phyloP scores from a whole-genome alignment of 768 basidiomycete species.

The Boletus speciosus region DNA sequence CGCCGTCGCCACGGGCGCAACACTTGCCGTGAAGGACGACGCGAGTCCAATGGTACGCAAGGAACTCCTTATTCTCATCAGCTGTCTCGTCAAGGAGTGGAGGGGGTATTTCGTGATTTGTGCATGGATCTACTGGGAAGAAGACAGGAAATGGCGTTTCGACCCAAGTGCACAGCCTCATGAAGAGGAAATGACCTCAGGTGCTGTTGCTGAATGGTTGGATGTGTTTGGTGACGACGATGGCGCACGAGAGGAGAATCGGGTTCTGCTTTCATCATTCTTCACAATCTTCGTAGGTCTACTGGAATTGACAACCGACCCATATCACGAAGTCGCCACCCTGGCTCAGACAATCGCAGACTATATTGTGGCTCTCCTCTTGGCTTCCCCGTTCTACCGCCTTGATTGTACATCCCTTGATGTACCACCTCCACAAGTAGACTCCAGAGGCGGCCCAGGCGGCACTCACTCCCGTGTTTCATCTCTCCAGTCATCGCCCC shows the following conservation, averaged over 20 bases:
- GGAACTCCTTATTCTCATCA: constrained; percentile 87
- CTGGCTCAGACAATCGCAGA: constrained; percentile 90
- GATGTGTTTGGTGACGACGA: constrained; percentile 66
- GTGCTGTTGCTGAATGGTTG: constrained; percentile 77
- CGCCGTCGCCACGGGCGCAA: constrained; percentile 84
- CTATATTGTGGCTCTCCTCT: constrained; percentile 84
- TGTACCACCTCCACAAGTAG: constrained; percentile 40
- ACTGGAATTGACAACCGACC: constrained; percentile 88
- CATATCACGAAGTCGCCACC: constrained; percentile 88
- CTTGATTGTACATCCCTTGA: constrained; percentile 67
- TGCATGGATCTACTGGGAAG: constrained; percentile 96
- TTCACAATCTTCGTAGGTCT: constrained; percentile 89
- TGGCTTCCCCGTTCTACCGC: constrained; percentile 83
- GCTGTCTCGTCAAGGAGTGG: constrained; percentile 94
- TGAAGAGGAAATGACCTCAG: constrained; percentile 70
- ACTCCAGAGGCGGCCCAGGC: constrained; percentile 29
- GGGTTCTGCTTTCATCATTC: constrained; percentile 85
- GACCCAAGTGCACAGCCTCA: constrained; percentile 33
- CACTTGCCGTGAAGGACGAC: constrained; percentile 87
- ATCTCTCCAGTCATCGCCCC: constrained; percentile 51
- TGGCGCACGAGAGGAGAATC: constrained; percentile 67
- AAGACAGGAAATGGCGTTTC: constrained; percentile 66
- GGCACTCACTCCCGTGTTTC: constrained; percentile 41
- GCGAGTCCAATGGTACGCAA: constrained; percentile 96
- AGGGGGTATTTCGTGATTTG: constrained; percentile 93